Base-by-base conservation (phyloP, 805 yeast species). In the Teunomyces tritomae region DNA sequence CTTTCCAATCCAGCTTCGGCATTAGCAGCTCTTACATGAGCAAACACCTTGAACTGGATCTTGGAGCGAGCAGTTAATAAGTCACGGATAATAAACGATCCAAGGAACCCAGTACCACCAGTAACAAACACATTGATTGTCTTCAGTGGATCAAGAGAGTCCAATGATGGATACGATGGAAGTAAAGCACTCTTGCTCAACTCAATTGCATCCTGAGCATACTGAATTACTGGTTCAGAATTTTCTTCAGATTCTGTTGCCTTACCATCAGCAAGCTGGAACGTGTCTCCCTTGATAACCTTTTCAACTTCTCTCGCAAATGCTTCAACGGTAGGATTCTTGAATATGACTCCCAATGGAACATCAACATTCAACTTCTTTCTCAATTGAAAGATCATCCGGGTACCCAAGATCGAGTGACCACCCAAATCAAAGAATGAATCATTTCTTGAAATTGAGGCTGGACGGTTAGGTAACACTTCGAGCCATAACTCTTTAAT, bases 381-480 rank as follows among this genome's bases (percentile, higher is more conserved):
- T 64, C 97, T 81, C 57, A 94, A 79, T 56, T 87, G 91, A 60
- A 94, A 94, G 51, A 94, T 92, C 97, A 94, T 90, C 64, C 95
- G 82, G 0, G 99, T 95, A 6, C 98, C 98, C 53, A 94, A 74
- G 58, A 94, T 92, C 1, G 98, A 92, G 68, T 94, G 99, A 2
- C 99, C 99, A 49, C 99, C 99, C 45, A 95, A 73, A 63, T 94
- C 99, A 61, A 94, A 94, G 80, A 94, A 94, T 1, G 96, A 87
- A 65, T 94, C 99, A 2, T 79, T 79, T 29, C 85, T 85, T 28
- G 85, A 75, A 37, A 90, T 78, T 2, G 87, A 70, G 1, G 92
- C 85, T 5, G 97, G 97, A 53, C 82, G 79, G 55, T 83, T 86
- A 37, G 98, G 98, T 56, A 94, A 76, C 9, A 94, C 85, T 24